A percentile compares a stretch with the other conserved stretches of the same genome.
phyloP scores from a whole-genome alignment of 2,329 filamentous ascomycete species.

The Paramyrothecium roridum region DNA sequence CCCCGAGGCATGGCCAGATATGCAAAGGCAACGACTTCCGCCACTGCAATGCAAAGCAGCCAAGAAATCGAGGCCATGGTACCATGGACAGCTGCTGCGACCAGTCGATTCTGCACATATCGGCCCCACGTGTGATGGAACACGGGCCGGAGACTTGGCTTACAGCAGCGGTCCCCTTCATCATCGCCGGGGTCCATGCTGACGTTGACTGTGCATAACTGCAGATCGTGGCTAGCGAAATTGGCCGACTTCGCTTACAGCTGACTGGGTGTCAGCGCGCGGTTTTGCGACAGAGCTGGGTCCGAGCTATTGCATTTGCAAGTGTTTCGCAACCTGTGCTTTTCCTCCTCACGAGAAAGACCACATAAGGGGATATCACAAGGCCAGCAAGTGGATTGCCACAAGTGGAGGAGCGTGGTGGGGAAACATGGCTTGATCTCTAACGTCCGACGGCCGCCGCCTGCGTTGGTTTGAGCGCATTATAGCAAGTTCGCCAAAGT shows the following conservation, averaged over 20 bases:
- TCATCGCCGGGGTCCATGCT: neutral
- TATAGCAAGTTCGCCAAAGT: neutral
- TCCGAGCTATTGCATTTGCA: neutral
- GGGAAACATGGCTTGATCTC: no score
- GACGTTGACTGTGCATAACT: neutral
- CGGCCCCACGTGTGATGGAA: neutral
- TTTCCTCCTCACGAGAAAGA: no score
- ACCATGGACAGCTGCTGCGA: neutral
- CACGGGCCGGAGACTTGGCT: no score
- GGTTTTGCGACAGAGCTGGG: no score
- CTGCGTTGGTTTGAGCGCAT: conserved; percentile 1
- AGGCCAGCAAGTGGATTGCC: no score
- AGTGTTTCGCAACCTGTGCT: neutral
- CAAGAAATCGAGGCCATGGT: neutral
- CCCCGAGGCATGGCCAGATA: no score
- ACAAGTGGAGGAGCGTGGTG: no score
- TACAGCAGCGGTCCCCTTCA: neutral
- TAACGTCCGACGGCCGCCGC: neutral
- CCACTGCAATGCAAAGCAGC: neutral
- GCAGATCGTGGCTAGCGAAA: neutral
- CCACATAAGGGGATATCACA: no score
- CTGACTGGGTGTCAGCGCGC: neutral
- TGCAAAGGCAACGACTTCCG: no score
- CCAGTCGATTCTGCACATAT: neutral
- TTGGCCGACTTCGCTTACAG: neutral